Evolutionary conservation across 208 protist species (phyloP).

Genomic region (Vickermania ingenoplastis): DNA sequence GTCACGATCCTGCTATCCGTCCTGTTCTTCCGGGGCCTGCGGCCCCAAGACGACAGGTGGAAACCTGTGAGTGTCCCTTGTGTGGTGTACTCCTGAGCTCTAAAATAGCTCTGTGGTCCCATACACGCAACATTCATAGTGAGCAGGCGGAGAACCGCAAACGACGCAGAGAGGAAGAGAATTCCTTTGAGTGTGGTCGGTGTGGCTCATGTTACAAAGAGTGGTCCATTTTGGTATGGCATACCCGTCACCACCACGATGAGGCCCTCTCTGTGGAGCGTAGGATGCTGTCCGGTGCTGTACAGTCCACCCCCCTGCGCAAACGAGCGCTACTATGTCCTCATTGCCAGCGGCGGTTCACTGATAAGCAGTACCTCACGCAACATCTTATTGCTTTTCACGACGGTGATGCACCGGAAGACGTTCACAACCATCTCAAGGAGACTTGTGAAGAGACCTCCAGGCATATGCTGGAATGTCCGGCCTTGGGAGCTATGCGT

Average conservation of each 20-base stretch:
- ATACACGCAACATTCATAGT: not conserved
- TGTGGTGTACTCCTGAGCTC: not conserved
- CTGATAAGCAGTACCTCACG: not conserved
- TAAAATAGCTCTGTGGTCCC: not conserved
- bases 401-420: not conserved
- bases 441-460: not conserved
- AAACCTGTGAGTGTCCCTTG: not conserved
- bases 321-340: not conserved
- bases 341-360: not conserved
- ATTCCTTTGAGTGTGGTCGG: not conserved
- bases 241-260: not conserved
- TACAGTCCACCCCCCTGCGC: not conserved
- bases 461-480: slow-evolving; percentile 1
- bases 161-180: not conserved
- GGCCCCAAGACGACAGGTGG: not conserved
- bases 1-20: not conserved
- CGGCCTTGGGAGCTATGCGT: not conserved
- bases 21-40: not conserved
- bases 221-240: not conserved
- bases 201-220: not conserved
- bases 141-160: not conserved
- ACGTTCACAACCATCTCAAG: not conserved
- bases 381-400: not conserved
- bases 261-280: not conserved
- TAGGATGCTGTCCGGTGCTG: not conserved